Conservation (phyloP, 148 eudicot genomes). For the Persicaria maculosa region DNA sequence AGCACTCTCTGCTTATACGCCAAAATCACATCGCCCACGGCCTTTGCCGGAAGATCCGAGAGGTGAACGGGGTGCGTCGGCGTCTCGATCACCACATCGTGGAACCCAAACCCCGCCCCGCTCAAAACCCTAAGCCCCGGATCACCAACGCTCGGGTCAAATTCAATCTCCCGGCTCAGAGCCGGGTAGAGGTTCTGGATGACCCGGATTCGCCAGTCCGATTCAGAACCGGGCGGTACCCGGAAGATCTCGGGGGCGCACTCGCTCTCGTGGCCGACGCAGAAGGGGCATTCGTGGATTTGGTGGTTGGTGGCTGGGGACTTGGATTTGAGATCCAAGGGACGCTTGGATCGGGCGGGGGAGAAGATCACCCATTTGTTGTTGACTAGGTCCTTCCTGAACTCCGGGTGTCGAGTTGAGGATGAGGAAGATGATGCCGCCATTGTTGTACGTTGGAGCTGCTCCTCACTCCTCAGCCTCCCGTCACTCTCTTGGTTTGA, state of each 20-base stretch:
- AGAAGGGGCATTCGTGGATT: conserved; percentile 65
- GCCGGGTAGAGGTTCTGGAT: conserved; percentile 90
- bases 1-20: conserved; percentile 73
- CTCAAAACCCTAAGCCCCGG: conserved; percentile 22
- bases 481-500: background rate
- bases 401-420: conserved; percentile 40
- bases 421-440: conserved; percentile 12
- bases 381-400: conserved; percentile 59
- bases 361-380: conserved; percentile 77
- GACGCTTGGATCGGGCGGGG: conserved; percentile 83
- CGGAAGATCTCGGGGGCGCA: conserved; percentile 98
- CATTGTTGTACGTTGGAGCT: background rate
- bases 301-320: conserved; percentile 39
- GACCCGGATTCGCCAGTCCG: conserved; percentile 63
- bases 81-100: conserved; percentile 85
- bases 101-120: conserved; percentile 81
- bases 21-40: conserved; percentile 57
- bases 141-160: conserved; percentile 10
- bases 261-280: conserved; percentile 73
- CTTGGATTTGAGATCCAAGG: conserved; percentile 88
- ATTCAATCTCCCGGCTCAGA: conserved; percentile 46
- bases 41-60: conserved; percentile 48
- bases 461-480: background rate
- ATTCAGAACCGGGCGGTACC: conserved; percentile 31
- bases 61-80: conserved; percentile 66